Base-by-base conservation (phyloP, 1,139 yeast genomes). In the Geotrichum citri-aurantii region DNA sequence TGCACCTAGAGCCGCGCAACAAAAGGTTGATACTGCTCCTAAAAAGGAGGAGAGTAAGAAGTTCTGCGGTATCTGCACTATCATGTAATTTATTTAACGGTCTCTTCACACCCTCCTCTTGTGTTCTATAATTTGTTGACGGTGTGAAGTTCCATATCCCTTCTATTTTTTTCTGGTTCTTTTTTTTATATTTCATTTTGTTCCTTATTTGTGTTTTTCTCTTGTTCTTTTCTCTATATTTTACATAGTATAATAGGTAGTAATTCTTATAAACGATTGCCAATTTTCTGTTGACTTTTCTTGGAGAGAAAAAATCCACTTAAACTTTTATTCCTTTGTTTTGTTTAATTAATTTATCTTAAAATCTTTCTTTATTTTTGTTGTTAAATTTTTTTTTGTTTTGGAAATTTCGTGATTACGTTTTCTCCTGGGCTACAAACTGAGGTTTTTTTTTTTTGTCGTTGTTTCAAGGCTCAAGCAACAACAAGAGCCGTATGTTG, bases 11-110 rank as follows among this genome's bases (percentile, higher is more conserved):
- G 54, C 50, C 14, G 53, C 55, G 17, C 57, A 57, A 33, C 53
- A 56, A 40, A 33, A 31, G 29, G 48, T 55, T 4, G 52, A 37
- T 40, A 54, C 57, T 7, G 50, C 59, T 4, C 54, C 59, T n/a
- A 51, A 54, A 51, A 48, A 55, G 26, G 62, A 60, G 46, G 58
- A 59, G 47, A 27, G 44, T 52, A 59, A 60, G 54, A 59, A 64
- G 59, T 63, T 65, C 60, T 60, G 66, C 46, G 62, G 64, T 8
- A 56, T 57, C 54, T 64, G 66, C 59, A 47, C 58, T 37, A 54
- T 62, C 57, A 63, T 62, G 65, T 62, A 56, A 57, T 14, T 14
- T 47, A n/a, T 37, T 42, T 31, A 19, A n/a, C 40, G 10, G 14
- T 47, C 12, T 3, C n/a, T 37, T 14, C 26, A 23, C 29, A 17